These are phyloP conservation scores for Fusarium equiseti DNA, from an alignment of 2,329 filamentous ascomycete genomes.

Conservation along the genomic window DNA sequence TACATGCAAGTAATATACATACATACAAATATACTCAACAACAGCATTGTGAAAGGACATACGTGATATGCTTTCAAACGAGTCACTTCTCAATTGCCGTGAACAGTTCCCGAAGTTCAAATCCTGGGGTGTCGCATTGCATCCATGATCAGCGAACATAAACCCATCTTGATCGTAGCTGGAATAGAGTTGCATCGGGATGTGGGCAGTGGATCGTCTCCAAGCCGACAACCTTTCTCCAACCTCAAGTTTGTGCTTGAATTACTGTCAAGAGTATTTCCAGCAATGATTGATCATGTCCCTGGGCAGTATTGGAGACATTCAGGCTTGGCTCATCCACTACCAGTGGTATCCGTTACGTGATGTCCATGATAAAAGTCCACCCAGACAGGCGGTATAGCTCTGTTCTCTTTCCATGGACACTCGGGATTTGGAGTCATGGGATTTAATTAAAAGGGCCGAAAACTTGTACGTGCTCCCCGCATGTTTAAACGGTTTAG, in stretches of 20 bases:
- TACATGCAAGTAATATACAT: not conserved
- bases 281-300: not conserved
- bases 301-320: too few species aligned
- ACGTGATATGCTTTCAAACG: not conserved
- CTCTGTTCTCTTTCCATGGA: not conserved
- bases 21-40: too few species aligned
- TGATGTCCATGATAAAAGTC: not conserved
- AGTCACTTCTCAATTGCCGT: slow-evolving; percentile 27
- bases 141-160: slow-evolving; percentile 22
- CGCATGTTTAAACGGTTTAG: slow-evolving; percentile 37
- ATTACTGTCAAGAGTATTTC: not conserved
- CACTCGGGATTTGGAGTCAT: slow-evolving; percentile 25
- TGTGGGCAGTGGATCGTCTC: slow-evolving; percentile 4
- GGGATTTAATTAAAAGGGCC: slow-evolving; percentile 32
- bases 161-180: not conserved
- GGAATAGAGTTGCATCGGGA: slow-evolving; percentile 2
- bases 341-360: not conserved
- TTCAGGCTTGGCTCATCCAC: slow-evolving; percentile 27
- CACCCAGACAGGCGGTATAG: not conserved
- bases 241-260: slow-evolving; percentile 3
- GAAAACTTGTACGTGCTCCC: slow-evolving; percentile 29
- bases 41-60: too few species aligned
- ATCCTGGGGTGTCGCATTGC: slow-evolving; percentile 28
- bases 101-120: slow-evolving; percentile 9
- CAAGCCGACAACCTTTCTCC: not conserved